Conservation (phyloP, 306 rosid genomes). For the Glycyrrhiza uralensis region DNA sequence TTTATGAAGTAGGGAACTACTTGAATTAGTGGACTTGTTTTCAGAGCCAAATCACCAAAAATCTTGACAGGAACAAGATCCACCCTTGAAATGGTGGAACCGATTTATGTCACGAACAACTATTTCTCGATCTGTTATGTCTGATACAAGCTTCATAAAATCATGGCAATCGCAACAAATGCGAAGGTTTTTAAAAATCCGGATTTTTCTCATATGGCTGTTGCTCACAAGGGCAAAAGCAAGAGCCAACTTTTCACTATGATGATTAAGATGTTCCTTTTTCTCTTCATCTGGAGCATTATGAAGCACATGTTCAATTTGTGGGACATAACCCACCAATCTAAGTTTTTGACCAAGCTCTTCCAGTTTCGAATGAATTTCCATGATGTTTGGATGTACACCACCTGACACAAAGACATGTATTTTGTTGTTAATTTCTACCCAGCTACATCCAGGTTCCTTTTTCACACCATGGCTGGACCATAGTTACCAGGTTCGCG, state of each 20-base stretch:
- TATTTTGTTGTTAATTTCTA: slow-evolving; percentile 30
- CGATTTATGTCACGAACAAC: slow-evolving; percentile 34
- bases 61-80: slow-evolving; percentile 40
- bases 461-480: slow-evolving; percentile 41
- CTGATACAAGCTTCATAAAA: slow-evolving; percentile 36
- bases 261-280: slow-evolving; percentile 33
- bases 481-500: too few species aligned
- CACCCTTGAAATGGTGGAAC: slow-evolving; percentile 40
- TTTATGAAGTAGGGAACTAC: background rate
- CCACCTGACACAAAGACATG: slow-evolving; percentile 32
- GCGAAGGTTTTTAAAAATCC: slow-evolving; percentile 39
- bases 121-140: slow-evolving; percentile 29
- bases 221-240: slow-evolving; percentile 35
- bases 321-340: slow-evolving; percentile 31
- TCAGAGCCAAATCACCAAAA: slow-evolving; percentile 30
- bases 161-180: slow-evolving; percentile 41
- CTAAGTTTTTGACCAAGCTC: slow-evolving; percentile 32
- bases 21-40: background rate
- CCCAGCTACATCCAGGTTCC: slow-evolving; percentile 49
- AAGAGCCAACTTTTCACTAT: slow-evolving; percentile 41
- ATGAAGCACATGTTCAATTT: slow-evolving; percentile 33
- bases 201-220: slow-evolving; percentile 9
- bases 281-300: slow-evolving; percentile 28
- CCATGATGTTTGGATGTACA: slow-evolving; percentile 25
- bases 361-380: slow-evolving; percentile 30